Evolutionary conservation across 1,284 basidiomycete species (phyloP).

Genomic region (Abortiporus biennis): DNA sequence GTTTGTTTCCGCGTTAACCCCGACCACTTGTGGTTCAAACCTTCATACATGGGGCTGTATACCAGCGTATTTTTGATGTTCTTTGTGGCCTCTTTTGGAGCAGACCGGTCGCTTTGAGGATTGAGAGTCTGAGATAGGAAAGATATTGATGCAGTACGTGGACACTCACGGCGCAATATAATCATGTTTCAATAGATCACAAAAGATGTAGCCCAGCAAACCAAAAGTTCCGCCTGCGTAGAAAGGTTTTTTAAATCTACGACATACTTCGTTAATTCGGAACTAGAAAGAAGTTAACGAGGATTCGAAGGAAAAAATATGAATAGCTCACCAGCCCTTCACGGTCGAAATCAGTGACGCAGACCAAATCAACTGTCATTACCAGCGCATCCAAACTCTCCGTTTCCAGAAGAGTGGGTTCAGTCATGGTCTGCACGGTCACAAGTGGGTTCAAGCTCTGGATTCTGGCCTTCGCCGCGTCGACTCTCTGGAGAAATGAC

Average conservation of each 20-base stretch:
- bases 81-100: conserved; percentile 55
- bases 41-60: conserved; percentile 61
- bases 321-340: conserved; percentile 58
- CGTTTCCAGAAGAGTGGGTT: conserved; percentile 41
- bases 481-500: conserved; percentile 66
- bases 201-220: conserved; percentile 91
- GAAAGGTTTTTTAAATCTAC: conserved; percentile 69
- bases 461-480: conserved; percentile 79
- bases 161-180: conserved; percentile 74
- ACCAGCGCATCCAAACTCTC: conserved; percentile 57
- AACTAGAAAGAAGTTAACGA: conserved; percentile 40
- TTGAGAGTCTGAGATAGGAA: too few relatives aligned
- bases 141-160: conserved; percentile 10
- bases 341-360: conserved; percentile 72
- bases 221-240: conserved; percentile 90
- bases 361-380: conserved; percentile 70
- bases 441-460: conserved; percentile 92
- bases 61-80: conserved; percentile 56
- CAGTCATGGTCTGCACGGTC: conserved; percentile 61
- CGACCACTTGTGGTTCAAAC: conserved; percentile 68
- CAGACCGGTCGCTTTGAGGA: conserved; percentile 52
- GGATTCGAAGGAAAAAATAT: conserved; percentile 10
- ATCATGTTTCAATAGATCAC: conserved; percentile 83
- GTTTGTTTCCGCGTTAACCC: conserved; percentile 66
- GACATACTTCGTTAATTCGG: conserved; percentile 71